phyloP scores from a whole-genome alignment of 441 rosid species.

The Dalechampia spathulata region DNA sequence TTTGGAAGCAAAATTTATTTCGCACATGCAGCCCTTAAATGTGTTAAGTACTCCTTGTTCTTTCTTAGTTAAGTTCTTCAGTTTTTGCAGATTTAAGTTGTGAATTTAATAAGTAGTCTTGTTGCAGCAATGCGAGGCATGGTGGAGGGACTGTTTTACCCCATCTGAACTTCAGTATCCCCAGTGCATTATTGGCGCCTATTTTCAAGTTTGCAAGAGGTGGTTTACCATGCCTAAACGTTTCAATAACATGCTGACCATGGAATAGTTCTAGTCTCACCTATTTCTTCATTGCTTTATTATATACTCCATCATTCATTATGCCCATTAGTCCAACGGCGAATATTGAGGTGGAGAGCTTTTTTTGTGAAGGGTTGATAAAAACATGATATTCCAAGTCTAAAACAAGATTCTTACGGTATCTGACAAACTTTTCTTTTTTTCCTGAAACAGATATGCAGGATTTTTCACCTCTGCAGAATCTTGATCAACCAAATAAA shows the following conservation, averaged over 20 bases:
- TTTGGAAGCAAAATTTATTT: neutral
- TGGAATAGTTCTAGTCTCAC: neutral
- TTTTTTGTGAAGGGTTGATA: no score
- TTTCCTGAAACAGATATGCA: conserved; percentile 43
- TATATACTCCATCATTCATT: no score
- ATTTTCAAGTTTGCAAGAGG: conserved; percentile 78
- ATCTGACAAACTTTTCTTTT: conserved; percentile 2
- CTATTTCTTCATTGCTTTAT: neutral
- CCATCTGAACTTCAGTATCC: conserved; percentile 91
- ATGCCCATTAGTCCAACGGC: no score
- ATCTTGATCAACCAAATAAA: conserved; percentile 60
- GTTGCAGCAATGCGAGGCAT: conserved; percentile 83
- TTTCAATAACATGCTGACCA: neutral
- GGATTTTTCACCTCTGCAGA: conserved; percentile 40
- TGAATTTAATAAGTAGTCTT: conserved; percentile 14
- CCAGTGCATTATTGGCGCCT: conserved; percentile 70
- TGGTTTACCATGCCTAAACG: conserved; percentile 15
- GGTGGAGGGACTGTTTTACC: conserved; percentile 86
- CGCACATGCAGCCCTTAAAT: neutral
- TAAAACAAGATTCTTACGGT: neutral
- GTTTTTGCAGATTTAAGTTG: conserved; percentile 8
- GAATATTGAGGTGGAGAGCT: no score
- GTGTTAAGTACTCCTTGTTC: no score
- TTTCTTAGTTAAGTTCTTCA: conserved; percentile 5
- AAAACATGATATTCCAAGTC: no score